These are phyloP conservation scores for Umbellularia californica DNA, from an alignment of 164 flowering plant genomes.

Conservation along the genomic window DNA sequence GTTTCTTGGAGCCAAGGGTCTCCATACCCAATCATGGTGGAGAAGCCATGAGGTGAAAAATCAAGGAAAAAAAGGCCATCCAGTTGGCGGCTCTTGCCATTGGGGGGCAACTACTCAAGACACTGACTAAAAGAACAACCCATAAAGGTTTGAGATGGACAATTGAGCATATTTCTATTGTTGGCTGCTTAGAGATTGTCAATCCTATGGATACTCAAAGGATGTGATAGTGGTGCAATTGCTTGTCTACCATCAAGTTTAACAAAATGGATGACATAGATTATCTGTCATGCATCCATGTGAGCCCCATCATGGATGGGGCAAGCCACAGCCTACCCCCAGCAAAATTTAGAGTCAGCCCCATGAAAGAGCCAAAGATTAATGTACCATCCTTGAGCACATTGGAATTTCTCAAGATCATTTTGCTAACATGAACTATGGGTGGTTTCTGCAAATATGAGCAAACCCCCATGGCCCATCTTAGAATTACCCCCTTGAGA, in stretches of 20 bases:
- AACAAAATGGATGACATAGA: no score
- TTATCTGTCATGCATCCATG: no score
- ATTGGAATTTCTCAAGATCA: background rate
- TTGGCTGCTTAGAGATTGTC: no score
- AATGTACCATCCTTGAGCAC: background rate
- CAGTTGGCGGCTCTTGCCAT: background rate
- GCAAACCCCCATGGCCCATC: background rate
- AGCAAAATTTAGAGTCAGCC: no score
- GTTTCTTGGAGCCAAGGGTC: background rate
- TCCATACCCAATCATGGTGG: background rate
- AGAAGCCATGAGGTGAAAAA: background rate
- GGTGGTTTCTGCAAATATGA: no score
- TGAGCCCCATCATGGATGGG: no score
- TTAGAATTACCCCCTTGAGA: background rate
- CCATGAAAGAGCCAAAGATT: no score
- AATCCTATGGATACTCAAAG: no score
- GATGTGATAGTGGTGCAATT: no score
- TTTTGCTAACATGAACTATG: background rate
- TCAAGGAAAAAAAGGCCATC: background rate
- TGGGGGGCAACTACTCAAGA: background rate
- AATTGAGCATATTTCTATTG: background rate
- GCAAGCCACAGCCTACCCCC: no score
- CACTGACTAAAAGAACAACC: background rate
- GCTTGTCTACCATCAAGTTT: no score
- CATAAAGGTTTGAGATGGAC: no score